These are phyloP conservation scores for Meyerozyma guilliermondii DNA, from an alignment of 1,139 yeast species.

Conservation along the genomic window DNA sequence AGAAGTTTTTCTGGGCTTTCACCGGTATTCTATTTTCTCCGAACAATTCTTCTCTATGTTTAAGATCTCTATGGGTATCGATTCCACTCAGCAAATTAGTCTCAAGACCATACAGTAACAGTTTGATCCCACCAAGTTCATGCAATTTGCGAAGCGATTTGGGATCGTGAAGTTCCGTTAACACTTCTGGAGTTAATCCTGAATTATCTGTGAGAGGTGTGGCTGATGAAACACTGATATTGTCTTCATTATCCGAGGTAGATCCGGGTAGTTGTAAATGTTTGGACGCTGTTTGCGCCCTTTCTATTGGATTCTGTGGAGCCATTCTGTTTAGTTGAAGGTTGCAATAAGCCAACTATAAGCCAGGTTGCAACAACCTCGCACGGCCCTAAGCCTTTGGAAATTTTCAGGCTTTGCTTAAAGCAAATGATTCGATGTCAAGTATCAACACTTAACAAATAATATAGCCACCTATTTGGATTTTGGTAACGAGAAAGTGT, in stretches of 20 bases:
- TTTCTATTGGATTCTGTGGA: slow-evolving; percentile 7
- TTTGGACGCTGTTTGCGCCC: slow-evolving; percentile 6
- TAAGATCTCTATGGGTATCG: slow-evolving; percentile 20
- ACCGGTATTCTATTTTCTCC: slow-evolving; percentile 74
- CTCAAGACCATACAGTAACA: slow-evolving; percentile 23
- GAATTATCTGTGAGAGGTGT: slow-evolving; percentile 10
- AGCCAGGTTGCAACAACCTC: too few species aligned
- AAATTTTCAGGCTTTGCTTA: too few species aligned
- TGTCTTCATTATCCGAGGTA: slow-evolving; percentile 4
- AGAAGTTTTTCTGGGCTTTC: slow-evolving; percentile 60
- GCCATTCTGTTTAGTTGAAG: slow-evolving; percentile 5
- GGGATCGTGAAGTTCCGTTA: slow-evolving; percentile 48
- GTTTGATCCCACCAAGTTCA: slow-evolving; percentile 39
- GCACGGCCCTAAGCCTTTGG: too few species aligned
- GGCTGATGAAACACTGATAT: slow-evolving; percentile 11
- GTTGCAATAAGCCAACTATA: too few species aligned
- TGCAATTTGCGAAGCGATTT: slow-evolving; percentile 39
- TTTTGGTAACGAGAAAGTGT: background rate
- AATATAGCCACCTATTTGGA: too few species aligned
- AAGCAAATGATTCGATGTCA: too few species aligned
- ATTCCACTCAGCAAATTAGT: slow-evolving; percentile 46
- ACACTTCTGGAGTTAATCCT: slow-evolving; percentile 20
- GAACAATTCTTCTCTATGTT: slow-evolving; percentile 41
- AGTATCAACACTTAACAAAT: too few species aligned
- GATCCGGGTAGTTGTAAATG: slow-evolving; percentile 3